These are phyloP conservation scores for Paramecium tetraurelia DNA, from an alignment of 73 alveolate species.

Conservation along the genomic window DNA sequence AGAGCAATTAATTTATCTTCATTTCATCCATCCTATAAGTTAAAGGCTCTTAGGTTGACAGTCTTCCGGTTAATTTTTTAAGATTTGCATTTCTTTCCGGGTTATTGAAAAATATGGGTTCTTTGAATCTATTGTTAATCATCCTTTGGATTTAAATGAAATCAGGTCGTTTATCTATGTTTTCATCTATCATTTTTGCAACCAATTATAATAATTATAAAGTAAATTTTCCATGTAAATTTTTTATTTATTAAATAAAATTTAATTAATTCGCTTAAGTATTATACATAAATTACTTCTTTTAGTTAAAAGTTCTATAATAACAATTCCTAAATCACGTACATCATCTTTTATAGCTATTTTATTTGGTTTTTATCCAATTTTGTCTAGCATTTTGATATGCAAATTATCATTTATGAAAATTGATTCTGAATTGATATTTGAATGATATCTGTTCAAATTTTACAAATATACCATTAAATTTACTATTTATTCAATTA, in stretches of 20 bases:
- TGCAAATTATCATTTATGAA: not conserved
- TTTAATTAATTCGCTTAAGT: not conserved
- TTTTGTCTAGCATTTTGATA: not conserved
- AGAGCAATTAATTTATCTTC: not conserved
- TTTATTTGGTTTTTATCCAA: not conserved
- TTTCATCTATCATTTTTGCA: not conserved
- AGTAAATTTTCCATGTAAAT: not conserved
- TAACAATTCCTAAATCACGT: not conserved
- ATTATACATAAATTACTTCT: not conserved
- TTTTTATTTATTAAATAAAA: not conserved
- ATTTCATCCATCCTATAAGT: not conserved
- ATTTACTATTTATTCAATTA: not conserved
- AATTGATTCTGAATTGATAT: not conserved
- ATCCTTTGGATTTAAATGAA: not conserved
- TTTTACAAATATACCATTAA: not conserved
- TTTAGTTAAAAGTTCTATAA: not conserved
- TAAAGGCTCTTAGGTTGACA: not conserved
- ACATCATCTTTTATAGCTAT: not conserved
- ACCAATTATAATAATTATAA: not conserved
- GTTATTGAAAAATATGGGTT: not conserved
- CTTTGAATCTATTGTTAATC: not conserved
- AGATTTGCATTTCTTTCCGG: not conserved
- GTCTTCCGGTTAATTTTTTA: not conserved
- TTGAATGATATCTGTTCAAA: not conserved
- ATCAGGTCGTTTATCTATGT: not conserved